Conservation (phyloP, 805 yeast genomes). For the Metschnikowia dekortorum region DNA sequence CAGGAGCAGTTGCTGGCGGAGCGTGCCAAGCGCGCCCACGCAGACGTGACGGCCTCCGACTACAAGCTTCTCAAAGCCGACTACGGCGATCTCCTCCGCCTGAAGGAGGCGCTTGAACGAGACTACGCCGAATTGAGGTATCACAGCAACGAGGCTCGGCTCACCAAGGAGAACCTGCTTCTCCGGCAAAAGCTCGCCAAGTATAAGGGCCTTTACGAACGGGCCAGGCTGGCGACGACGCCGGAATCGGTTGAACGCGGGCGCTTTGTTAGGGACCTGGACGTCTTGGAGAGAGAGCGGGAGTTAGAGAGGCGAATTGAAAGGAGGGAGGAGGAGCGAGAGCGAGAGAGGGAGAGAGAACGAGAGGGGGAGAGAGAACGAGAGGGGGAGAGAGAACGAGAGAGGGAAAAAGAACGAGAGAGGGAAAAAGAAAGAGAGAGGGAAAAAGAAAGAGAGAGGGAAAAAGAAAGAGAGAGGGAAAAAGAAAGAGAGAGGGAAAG, state of each 20-base stretch:
- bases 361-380: neutral
- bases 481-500: neutral
- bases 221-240: neutral
- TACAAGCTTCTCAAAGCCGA: conserved; percentile 7
- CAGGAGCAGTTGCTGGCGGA: conserved; percentile 7
- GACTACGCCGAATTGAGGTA: conserved; percentile 4
- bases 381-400: neutral
- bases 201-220: conserved; percentile 31
- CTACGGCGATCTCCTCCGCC: conserved; percentile 1
- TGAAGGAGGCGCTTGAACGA: conserved; percentile 4
- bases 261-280: neutral
- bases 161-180: conserved; percentile 26
- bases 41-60: conserved; percentile 5
- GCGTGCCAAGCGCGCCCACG: neutral
- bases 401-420: too few species aligned
- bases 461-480: neutral
- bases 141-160: conserved; percentile 13
- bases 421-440: neutral
- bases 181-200: conserved; percentile 32
- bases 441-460: neutral
- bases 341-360: neutral
- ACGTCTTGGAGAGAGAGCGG: too few species aligned
- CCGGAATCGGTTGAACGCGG: neutral
- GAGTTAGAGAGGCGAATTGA: neutral
- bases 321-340: neutral